phyloP scores from a whole-genome alignment of 768 basidiomycete genomes.

The Mycena sanguinolenta region DNA sequence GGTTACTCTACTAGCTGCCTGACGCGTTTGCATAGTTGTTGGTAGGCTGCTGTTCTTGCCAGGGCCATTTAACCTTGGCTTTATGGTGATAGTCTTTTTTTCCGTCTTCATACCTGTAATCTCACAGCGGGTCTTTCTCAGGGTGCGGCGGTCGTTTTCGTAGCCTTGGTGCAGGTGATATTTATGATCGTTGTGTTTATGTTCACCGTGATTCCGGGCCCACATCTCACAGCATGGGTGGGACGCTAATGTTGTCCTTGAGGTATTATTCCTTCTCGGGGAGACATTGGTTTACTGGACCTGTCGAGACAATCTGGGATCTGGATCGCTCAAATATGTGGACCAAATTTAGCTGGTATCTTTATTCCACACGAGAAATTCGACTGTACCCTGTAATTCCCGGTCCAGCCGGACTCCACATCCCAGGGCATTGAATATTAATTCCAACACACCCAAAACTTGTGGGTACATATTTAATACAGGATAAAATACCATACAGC shows the following conservation, averaged over 20 bases:
- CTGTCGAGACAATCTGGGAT: slow-evolving; percentile 55
- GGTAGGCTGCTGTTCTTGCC: slow-evolving; percentile 40
- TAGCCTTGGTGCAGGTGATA: slow-evolving; percentile 51
- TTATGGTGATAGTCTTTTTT: slow-evolving; percentile 45
- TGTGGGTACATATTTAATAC: too few species aligned
- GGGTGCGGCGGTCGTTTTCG: slow-evolving; percentile 47
- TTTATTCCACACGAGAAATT: too few species aligned
- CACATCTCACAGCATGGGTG: slow-evolving; percentile 49
- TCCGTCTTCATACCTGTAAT: too few species aligned
- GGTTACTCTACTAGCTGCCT: too few species aligned
- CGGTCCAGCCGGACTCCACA: too few species aligned
- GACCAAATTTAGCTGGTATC: too few species aligned
- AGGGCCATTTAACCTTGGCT: slow-evolving; percentile 69
- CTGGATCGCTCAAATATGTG: background rate
- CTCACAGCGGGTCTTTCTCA: slow-evolving; percentile 12
- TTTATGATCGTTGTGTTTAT: slow-evolving; percentile 49
- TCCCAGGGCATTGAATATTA: too few species aligned
- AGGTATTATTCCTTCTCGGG: slow-evolving; percentile 72
- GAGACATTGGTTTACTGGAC: slow-evolving; percentile 68
- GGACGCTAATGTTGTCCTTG: slow-evolving; percentile 57
- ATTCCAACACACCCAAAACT: too few species aligned
- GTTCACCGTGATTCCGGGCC: slow-evolving; percentile 46
- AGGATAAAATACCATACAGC: slow-evolving; percentile 1
- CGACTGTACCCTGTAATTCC: too few species aligned
- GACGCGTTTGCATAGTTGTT: too few species aligned